phyloP scores from a whole-genome alignment of 2,329 filamentous ascomycete genomes.

The Aspergillus fructus region DNA sequence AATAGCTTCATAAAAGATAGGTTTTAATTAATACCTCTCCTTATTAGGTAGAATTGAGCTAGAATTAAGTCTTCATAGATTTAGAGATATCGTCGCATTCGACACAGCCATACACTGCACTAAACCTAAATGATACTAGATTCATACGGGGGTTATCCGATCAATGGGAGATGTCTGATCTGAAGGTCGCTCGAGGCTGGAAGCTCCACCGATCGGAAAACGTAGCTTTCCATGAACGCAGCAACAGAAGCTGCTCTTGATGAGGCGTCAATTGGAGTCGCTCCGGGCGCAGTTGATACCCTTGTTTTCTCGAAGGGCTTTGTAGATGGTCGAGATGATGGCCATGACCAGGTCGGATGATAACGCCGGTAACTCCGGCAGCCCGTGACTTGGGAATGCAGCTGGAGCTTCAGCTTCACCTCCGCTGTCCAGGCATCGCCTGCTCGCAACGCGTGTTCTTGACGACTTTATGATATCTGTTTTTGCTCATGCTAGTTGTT shows the following conservation, averaged over 20 bases:
- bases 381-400: constrained; percentile 6
- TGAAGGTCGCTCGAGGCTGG: background rate
- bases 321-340: too few species aligned
- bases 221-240: background rate
- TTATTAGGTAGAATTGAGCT: too few species aligned
- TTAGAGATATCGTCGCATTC: too few species aligned
- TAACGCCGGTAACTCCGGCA: constrained; percentile 1
- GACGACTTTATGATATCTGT: background rate
- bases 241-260: background rate
- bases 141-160: too few species aligned
- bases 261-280: background rate
- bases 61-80: too few species aligned
- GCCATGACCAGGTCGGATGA: background rate
- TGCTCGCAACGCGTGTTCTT: background rate
- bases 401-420: background rate
- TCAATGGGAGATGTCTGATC: too few species aligned
- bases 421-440: background rate
- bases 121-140: too few species aligned
- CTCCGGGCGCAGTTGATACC: too few species aligned
- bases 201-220: background rate
- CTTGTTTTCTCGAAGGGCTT: too few species aligned
- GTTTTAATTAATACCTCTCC: too few species aligned
- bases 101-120: too few species aligned
- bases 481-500: background rate
- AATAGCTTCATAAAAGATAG: too few species aligned